Conservation (phyloP, 2,329 filamentous ascomycete species). For the Penicillium sumatraense region DNA sequence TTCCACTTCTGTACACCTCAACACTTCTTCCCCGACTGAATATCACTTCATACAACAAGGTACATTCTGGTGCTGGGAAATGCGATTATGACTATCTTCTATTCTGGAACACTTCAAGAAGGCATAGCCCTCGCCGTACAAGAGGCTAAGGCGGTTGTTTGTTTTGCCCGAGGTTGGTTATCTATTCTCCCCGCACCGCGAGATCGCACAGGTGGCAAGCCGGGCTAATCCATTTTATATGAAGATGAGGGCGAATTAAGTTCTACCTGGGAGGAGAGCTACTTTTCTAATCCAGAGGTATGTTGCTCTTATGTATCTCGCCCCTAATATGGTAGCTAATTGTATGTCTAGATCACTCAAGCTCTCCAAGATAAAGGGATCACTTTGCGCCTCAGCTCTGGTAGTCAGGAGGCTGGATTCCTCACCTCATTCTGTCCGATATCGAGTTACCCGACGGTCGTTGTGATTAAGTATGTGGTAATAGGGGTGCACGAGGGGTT, state of each 20-base stretch:
- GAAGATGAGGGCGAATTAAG: constrained; percentile 73
- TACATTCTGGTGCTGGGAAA: background rate
- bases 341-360: constrained; percentile 54
- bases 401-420: constrained; percentile 80
- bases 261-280: constrained; percentile 72
- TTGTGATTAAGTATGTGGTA: constrained; percentile 71
- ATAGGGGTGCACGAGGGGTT: background rate
- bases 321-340: constrained; percentile 14
- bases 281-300: constrained; percentile 60
- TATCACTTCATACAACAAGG: too few relatives aligned
- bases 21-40: background rate
- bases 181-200: constrained; percentile 22
- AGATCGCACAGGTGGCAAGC: constrained; percentile 1
- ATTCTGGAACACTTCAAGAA: constrained; percentile 76
- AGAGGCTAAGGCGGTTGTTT: constrained; percentile 77
- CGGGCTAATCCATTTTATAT: constrained; percentile 54
- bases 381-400: constrained; percentile 70
- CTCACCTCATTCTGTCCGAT: constrained; percentile 82
- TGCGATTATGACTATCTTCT: constrained; percentile 68
- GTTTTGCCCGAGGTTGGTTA: constrained; percentile 75
- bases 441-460: constrained; percentile 74
- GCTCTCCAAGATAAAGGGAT: constrained; percentile 68
- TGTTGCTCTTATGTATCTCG: background rate
- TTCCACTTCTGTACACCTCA: constrained; percentile 3
- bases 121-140: constrained; percentile 78